These are phyloP conservation scores for Erysimum cheiri DNA, from an alignment of 441 rosid species.

Conservation along the genomic window DNA sequence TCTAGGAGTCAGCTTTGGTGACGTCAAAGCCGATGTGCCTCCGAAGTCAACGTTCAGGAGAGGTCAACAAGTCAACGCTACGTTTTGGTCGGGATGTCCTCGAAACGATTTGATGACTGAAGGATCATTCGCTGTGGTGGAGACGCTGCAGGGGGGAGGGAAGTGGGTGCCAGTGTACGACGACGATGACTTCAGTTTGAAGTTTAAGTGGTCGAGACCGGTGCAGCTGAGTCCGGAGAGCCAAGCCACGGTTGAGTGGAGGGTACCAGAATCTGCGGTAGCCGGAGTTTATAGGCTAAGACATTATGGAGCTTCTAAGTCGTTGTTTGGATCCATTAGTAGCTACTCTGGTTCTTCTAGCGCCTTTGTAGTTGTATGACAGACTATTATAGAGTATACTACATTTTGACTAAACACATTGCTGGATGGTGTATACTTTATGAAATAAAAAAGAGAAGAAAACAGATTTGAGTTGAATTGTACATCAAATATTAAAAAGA, in stretches of 20 bases:
- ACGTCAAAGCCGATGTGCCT: conserved; percentile 57
- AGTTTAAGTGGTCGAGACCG: conserved; percentile 72
- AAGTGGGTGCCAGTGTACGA: conserved; percentile 64
- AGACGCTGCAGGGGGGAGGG: conserved; percentile 53
- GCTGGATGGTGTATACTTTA: background rate
- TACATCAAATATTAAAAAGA: background rate
- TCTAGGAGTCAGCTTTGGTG: conserved; percentile 57
- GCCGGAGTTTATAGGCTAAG: conserved; percentile 62
- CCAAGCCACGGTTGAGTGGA: conserved; percentile 64
- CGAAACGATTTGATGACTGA: conserved; percentile 74
- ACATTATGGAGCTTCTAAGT: conserved; percentile 72
- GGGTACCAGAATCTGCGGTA: conserved; percentile 53
- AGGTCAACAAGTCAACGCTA: conserved; percentile 57
- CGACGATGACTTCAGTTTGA: conserved; percentile 70
- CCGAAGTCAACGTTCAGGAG: conserved; percentile 56
- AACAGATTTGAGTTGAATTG: background rate
- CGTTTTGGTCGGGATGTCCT: conserved; percentile 78
- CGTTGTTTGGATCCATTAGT: conserved; percentile 52
- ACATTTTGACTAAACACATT: background rate
- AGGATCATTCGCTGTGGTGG: conserved; percentile 73
- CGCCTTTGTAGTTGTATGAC: conserved; percentile 61
- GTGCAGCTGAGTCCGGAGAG: conserved; percentile 58
- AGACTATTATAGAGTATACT: background rate
- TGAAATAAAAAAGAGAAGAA: background rate
- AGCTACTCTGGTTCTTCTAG: conserved; percentile 69